Conservation (phyloP, 2,329 filamentous ascomycete genomes). For the Geosmithia flava region DNA sequence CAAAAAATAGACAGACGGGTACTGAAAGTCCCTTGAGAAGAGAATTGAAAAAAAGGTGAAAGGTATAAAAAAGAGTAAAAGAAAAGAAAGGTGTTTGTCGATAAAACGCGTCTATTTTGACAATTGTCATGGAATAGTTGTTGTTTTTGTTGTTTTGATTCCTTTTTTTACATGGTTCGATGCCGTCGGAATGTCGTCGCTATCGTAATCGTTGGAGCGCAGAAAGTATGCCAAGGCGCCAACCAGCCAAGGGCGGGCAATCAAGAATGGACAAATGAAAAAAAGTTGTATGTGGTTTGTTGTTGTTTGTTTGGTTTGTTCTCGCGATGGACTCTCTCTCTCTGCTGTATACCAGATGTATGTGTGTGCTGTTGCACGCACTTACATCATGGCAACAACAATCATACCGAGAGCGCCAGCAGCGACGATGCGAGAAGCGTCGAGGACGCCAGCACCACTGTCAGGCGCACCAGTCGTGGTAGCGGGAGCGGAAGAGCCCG, state of each 20-base stretch:
- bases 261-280: not conserved
- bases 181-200: slow-evolving; percentile 1
- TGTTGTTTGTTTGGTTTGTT: too few species aligned
- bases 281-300: not conserved
- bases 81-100: not conserved
- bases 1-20: not conserved
- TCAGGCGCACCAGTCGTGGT: slow-evolving; percentile 18
- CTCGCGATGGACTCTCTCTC: too few species aligned
- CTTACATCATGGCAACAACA: slow-evolving; percentile 39
- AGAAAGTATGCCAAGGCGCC: not conserved
- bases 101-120: not conserved
- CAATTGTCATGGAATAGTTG: not conserved
- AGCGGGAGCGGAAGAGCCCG: not conserved
- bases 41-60: not conserved
- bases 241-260: not conserved
- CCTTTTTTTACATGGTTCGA: not conserved
- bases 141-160: not conserved
- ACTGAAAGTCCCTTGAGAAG: not conserved
- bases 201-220: not conserved
- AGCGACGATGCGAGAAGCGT: slow-evolving; percentile 29
- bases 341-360: not conserved
- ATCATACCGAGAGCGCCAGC: slow-evolving; percentile 38
- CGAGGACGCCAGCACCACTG: slow-evolving; percentile 29
- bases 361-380: too few species aligned
- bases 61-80: not conserved